A percentile compares a stretch with the other conserved stretches of the same genome.
Conservation (phyloP, 768 basidiomycete genomes). For the Kwoniella dejecticola region DNA sequence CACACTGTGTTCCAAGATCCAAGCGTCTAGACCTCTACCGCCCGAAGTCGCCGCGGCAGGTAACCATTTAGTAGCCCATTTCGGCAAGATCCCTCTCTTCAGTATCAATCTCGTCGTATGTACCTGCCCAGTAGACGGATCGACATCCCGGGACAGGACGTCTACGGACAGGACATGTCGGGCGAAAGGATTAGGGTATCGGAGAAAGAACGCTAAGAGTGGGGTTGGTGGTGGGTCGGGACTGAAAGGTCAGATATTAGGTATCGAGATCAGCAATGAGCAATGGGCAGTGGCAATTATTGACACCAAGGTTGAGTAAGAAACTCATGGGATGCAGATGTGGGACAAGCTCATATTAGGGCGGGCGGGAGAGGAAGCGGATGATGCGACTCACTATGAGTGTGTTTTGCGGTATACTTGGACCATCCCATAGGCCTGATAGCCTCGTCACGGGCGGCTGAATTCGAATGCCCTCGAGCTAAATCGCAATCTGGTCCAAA, state of each 20-base stretch:
- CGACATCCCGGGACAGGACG: constrained; percentile 79
- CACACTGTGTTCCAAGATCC: constrained; percentile 93
- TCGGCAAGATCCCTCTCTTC: constrained; percentile 85
- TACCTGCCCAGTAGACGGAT: constrained; percentile 69
- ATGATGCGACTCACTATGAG: constrained; percentile 35
- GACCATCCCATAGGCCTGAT: constrained; percentile 26
- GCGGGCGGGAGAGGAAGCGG: too few species aligned
- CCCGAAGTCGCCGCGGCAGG: constrained; percentile 54
- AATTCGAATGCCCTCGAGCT: too few species aligned
- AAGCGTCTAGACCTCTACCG: constrained; percentile 75
- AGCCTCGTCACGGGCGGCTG: too few species aligned
- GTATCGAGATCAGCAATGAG: neutral
- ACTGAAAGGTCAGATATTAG: constrained; percentile 21
- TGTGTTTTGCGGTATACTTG: constrained; percentile 45
- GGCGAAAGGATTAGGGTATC: constrained; percentile 94
- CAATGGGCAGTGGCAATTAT: too few species aligned
- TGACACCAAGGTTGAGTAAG: too few species aligned
- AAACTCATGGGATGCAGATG: too few species aligned
- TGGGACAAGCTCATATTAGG: neutral
- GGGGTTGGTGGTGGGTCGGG: constrained; percentile 95
- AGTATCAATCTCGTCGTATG: constrained; percentile 86
- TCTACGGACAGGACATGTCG: constrained; percentile 93
- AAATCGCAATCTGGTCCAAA: too few species aligned
- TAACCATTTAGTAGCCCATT: constrained; percentile 85
- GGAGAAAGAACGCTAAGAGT: constrained; percentile 87